Percentiles rank a stretch among this genome's conserved stretches.
Conservation (phyloP, 2,329 filamentous ascomycete genomes). For the Ophiosphaerella korrae region DNA sequence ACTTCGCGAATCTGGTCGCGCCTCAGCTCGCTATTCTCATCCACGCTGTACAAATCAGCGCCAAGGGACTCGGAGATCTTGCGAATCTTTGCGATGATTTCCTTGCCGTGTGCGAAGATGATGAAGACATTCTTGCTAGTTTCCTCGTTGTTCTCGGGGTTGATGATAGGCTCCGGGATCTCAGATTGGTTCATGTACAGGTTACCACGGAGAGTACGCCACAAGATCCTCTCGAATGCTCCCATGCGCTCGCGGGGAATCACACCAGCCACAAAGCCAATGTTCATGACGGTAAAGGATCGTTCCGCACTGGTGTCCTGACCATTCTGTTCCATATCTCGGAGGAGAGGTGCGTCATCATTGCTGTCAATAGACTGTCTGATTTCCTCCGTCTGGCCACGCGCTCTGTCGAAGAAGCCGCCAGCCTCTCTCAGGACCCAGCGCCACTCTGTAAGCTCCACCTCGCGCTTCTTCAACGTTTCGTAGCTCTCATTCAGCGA, state of each 20-base stretch:
- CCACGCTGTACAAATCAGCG: conserved; percentile 93
- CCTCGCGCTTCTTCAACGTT: conserved; percentile 95
- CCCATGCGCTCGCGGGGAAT: conserved; percentile 91
- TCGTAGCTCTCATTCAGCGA: conserved; percentile 98
- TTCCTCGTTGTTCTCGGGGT: conserved; percentile 89
- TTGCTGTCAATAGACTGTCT: conserved; percentile 80
- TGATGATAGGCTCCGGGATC: conserved; percentile 89
- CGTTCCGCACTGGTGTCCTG: conserved; percentile 73
- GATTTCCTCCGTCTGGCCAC: conserved; percentile 96
- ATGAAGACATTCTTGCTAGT: conserved; percentile 98
- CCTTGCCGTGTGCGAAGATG: conserved; percentile 97
- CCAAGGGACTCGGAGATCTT: conserved; percentile 98
- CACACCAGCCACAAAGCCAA: conserved; percentile 96
- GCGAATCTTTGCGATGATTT: conserved; percentile 97
- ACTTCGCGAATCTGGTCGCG: conserved; percentile 97
- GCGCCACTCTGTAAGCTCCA: conserved; percentile 96
- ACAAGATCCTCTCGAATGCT: conserved; percentile 95
- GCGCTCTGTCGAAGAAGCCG: conserved; percentile 94
- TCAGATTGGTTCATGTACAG: conserved; percentile 99
- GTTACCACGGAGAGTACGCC: conserved; percentile 95
- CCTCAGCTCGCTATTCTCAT: conserved; percentile 94
- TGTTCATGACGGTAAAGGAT: conserved; percentile 97
- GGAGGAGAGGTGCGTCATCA: conserved; percentile 90
- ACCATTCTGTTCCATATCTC: conserved; percentile 86
- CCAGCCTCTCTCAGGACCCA: conserved; percentile 97